phyloP scores from a whole-genome alignment of 805 yeast genomes.

The Ogataea neopini region DNA sequence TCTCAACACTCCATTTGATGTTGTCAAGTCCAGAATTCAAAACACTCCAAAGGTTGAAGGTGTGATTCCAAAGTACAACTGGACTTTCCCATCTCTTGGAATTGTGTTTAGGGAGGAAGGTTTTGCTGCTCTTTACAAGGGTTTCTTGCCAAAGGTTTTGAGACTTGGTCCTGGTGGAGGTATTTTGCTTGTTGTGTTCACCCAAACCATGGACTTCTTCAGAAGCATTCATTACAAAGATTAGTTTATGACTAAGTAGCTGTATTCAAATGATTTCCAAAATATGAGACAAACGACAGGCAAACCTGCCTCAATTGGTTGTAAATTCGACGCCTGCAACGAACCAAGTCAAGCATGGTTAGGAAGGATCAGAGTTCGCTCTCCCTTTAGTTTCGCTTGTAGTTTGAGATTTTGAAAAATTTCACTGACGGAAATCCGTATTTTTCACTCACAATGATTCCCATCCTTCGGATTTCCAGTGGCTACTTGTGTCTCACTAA shows the following conservation, averaged over 20 bases:
- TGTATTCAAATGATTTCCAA: conserved; percentile 1
- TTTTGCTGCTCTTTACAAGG: conserved; percentile 85
- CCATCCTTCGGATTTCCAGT: background rate
- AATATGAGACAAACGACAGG: too few species aligned
- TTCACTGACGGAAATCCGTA: background rate
- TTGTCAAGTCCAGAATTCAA: conserved; percentile 95
- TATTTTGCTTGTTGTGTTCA: conserved; percentile 93
- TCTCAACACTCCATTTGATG: conserved; percentile 95
- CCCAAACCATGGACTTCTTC: conserved; percentile 92
- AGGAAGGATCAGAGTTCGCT: too few species aligned
- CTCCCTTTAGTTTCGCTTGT: too few species aligned
- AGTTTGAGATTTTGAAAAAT: too few species aligned
- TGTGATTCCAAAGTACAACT: conserved; percentile 81
- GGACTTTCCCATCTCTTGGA: conserved; percentile 82
- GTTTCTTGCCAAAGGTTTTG: conserved; percentile 94
- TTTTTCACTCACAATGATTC: background rate
- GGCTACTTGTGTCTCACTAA: too few species aligned
- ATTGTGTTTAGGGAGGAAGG: conserved; percentile 90
- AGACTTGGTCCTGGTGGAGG: conserved; percentile 99
- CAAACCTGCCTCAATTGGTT: too few species aligned
- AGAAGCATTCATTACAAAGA: conserved; percentile 49
- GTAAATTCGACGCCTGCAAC: too few species aligned
- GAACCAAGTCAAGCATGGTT: too few species aligned
- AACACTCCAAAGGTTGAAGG: conserved; percentile 66
- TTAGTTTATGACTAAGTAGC: conserved; percentile 2